Conservation (phyloP, 352 stramenopile species). For the Globisporangium abappressorium region DNA sequence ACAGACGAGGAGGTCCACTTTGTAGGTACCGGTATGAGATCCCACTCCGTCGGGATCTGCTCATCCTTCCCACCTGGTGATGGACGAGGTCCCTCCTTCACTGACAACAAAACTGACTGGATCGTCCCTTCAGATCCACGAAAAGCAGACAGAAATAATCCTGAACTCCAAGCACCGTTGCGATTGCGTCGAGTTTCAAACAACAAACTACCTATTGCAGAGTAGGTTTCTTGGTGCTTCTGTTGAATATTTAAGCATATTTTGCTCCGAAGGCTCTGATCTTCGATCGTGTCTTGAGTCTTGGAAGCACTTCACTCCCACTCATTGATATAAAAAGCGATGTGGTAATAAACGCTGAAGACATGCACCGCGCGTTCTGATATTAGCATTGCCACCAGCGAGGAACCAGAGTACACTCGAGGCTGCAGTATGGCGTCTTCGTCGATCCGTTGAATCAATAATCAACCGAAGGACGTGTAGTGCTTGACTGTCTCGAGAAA, state of each 20-base stretch:
- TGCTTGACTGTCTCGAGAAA: background rate
- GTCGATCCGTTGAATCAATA: background rate
- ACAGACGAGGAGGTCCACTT: background rate
- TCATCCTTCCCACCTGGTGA: background rate
- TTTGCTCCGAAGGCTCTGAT: background rate
- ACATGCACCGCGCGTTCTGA: background rate
- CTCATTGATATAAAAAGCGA: background rate
- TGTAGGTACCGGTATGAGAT: background rate
- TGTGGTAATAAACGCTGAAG: background rate
- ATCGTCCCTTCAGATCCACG: background rate
- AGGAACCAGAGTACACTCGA: background rate
- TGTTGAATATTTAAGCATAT: no score
- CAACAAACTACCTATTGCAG: background rate
- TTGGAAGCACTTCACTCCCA: background rate
- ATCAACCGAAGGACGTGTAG: background rate
- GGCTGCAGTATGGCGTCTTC: background rate
- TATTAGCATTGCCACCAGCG: background rate
- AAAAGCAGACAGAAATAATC: background rate
- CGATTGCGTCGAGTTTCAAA: background rate
- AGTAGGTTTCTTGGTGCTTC: background rate
- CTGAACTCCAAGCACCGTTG: background rate
- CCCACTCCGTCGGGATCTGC: background rate
- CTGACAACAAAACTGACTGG: background rate
- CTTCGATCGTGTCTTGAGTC: background rate
- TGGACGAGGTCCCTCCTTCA: background rate